Conservation (phyloP, 2,329 filamentous ascomycete species). For the Dothidotthia symphoricarpi region DNA sequence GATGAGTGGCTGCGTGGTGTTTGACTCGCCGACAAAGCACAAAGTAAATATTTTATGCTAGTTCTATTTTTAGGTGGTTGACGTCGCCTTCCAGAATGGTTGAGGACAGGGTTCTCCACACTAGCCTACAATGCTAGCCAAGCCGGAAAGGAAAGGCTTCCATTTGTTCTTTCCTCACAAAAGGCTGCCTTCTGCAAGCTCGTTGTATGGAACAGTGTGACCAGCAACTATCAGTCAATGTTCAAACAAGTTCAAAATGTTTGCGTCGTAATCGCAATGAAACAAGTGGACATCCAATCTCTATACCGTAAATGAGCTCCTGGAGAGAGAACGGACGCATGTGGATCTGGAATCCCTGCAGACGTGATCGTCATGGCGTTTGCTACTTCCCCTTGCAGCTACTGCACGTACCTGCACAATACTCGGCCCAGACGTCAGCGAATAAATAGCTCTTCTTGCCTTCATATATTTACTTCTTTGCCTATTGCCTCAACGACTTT, state of each 20-base stretch:
- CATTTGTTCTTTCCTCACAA: too few species aligned
- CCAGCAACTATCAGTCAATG: too few species aligned
- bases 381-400: conserved; percentile 15
- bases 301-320: too few species aligned
- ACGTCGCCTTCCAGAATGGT: conserved; percentile 19
- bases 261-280: too few species aligned
- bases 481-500: background rate
- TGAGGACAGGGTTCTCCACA: conserved; percentile 22
- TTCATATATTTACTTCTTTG: background rate
- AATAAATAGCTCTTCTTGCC: conserved; percentile 12
- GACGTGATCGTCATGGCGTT: conserved; percentile 4
- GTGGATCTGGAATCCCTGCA: too few species aligned
- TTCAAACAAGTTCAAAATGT: too few species aligned
- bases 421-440: conserved; percentile 14
- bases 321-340: too few species aligned
- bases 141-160: conserved; percentile 1
- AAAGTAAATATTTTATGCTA: too few species aligned
- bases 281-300: too few species aligned
- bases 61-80: conserved; percentile 3
- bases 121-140: conserved; percentile 13
- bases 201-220: too few species aligned
- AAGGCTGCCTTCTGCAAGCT: too few species aligned
- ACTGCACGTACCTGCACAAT: conserved; percentile 13
- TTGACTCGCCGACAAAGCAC: too few species aligned
- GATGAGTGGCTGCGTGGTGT: background rate